These are phyloP conservation scores for Glebionis coronaria DNA, from an alignment of 129 eudicot genomes.

Conservation along the genomic window DNA sequence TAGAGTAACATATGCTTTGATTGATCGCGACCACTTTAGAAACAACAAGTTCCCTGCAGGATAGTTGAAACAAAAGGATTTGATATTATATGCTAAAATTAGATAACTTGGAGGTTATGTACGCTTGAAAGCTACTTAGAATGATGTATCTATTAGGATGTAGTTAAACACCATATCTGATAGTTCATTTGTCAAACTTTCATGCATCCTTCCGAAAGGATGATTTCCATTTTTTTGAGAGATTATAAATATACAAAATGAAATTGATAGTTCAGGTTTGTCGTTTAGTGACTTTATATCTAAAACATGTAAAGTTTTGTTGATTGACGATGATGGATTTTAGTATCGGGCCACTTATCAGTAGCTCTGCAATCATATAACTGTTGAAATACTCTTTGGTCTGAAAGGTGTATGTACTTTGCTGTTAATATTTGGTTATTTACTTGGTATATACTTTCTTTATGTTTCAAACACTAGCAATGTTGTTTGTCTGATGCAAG, in stretches of 20 bases:
- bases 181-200: background rate
- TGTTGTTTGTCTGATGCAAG: too few relatives aligned
- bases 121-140: background rate
- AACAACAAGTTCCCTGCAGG: background rate
- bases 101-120: background rate
- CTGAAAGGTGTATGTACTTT: too few relatives aligned
- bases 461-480: too few relatives aligned
- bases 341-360: background rate
- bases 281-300: background rate
- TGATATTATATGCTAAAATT: constrained; percentile 2
- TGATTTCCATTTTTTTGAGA: background rate
- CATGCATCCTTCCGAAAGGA: background rate
- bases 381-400: too few relatives aligned
- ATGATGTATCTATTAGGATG: background rate
- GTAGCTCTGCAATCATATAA: background rate
- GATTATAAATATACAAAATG: background rate
- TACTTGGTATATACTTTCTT: too few relatives aligned
- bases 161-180: background rate
- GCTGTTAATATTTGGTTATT: too few relatives aligned
- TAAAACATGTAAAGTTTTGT: background rate
- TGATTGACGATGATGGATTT: too few relatives aligned
- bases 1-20: background rate
- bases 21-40: background rate
- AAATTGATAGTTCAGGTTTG: background rate
- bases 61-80: background rate